Evolutionary conservation across 169 alveolate genomes (phyloP).

Genomic region (Cryptosporidium meleagridis): DNA sequence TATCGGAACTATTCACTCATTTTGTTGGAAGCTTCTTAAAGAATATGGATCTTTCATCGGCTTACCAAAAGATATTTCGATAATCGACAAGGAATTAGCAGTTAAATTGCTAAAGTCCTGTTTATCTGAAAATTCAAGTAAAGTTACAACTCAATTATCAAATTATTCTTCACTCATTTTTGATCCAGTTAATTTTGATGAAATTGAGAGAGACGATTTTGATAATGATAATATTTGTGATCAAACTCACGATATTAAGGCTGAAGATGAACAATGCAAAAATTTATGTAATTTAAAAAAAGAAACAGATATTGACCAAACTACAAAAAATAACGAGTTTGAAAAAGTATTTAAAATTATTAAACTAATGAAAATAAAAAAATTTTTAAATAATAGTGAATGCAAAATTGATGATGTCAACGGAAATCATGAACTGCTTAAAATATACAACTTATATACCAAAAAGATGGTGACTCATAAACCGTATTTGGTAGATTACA

Average conservation of each 20-base stretch:
- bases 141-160: slow-evolving; percentile 24
- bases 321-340: slow-evolving; percentile 32
- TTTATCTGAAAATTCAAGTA: slow-evolving; percentile 3
- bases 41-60: slow-evolving; percentile 74
- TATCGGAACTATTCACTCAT: slow-evolving; percentile 79
- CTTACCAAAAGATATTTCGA: slow-evolving; percentile 52
- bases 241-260: not conserved
- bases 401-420: slow-evolving; percentile 47
- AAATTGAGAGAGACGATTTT: slow-evolving; percentile 44
- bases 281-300: not conserved
- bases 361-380: slow-evolving; percentile 18
- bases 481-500: slow-evolving; percentile 80
- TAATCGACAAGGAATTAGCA: slow-evolving; percentile 33
- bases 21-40: slow-evolving; percentile 76
- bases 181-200: slow-evolving; percentile 1
- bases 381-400: slow-evolving; percentile 6
- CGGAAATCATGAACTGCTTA: slow-evolving; percentile 40
- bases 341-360: slow-evolving; percentile 43
- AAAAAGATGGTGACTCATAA: slow-evolving; percentile 63
- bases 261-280: not conserved
- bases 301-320: not conserved
- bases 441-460: slow-evolving; percentile 50
- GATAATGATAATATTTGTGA: slow-evolving; percentile 8
- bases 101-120: slow-evolving; percentile 34
- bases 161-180: not conserved